A percentile compares a stretch with the other conserved stretches of the same genome.
Conservation (phyloP, 2,329 filamentous ascomycete species). For the Diaporthe aspalathi region DNA sequence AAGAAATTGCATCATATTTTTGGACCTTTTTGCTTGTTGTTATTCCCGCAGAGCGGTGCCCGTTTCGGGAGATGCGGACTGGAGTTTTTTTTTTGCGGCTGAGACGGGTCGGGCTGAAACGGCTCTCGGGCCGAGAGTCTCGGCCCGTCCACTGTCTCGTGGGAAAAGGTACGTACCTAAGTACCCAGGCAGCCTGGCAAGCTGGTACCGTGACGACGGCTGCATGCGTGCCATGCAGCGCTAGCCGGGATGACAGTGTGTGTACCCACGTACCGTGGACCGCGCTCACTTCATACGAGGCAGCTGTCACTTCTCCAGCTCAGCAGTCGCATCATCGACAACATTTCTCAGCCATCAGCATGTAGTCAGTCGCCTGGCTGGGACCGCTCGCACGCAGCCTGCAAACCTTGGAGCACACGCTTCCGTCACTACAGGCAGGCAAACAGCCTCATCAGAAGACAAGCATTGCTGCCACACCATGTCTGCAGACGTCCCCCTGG, state of each 20-base stretch:
- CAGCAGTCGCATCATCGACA: neutral
- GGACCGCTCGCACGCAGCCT: neutral
- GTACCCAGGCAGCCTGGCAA: neutral
- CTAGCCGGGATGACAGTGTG: neutral
- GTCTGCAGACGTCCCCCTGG: conserved; percentile 42
- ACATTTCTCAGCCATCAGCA: neutral
- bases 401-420: neutral
- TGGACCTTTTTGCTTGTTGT: neutral
- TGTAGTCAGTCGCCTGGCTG: neutral
- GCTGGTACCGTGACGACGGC: neutral
- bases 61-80: neutral
- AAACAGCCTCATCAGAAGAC: neutral
- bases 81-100: neutral
- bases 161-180: neutral
- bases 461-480: neutral
- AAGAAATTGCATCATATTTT: neutral
- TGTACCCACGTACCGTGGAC: neutral
- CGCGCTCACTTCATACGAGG: neutral
- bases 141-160: neutral
- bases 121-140: neutral
- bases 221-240: neutral
- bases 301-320: neutral
- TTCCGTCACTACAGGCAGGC: neutral
- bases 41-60: neutral
- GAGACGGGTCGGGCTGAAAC: neutral